Evolutionary conservation across 1,139 yeast species (phyloP).

Genomic region (Eremothecium gossypii): DNA sequence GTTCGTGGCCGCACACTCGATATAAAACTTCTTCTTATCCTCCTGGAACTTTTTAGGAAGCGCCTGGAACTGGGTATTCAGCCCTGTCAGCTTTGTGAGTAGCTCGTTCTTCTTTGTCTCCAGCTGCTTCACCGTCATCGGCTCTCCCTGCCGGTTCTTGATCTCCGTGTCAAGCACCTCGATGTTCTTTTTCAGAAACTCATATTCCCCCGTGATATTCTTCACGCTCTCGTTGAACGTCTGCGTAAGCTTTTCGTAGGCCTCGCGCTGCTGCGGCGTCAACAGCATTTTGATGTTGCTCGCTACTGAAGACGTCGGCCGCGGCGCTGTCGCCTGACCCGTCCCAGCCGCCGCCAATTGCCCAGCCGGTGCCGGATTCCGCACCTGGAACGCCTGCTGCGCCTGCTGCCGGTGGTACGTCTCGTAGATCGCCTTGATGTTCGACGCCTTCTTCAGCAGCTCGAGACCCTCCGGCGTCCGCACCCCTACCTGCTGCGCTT

Average conservation of each 20-base stretch:
- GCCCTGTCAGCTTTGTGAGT: constrained; percentile 19
- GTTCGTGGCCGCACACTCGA: constrained; percentile 30
- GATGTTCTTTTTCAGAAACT: constrained; percentile 26
- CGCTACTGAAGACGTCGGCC: constrained; percentile 7
- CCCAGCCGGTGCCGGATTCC: constrained; percentile 1
- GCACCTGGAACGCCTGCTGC: constrained; percentile 11
- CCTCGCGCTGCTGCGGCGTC: constrained; percentile 28
- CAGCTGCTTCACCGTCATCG: constrained; percentile 22
- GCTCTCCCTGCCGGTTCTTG: constrained; percentile 20
- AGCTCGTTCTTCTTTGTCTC: constrained; percentile 25
- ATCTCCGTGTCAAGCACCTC: constrained; percentile 25
- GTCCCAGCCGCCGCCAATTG: constrained; percentile 14
- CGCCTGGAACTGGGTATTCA: constrained; percentile 20
- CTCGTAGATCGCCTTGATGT: constrained; percentile 35
- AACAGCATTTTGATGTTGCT: constrained; percentile 20
- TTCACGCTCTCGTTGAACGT: constrained; percentile 29
- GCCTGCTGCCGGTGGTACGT: constrained; percentile 25
- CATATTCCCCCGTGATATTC: constrained; percentile 26
- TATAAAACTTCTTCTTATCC: constrained; percentile 26
- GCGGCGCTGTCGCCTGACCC: not conserved
- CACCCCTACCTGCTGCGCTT: constrained; percentile 47
- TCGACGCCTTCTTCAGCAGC: constrained; percentile 59
- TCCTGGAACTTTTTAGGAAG: constrained; percentile 25
- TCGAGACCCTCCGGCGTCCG: constrained; percentile 64
- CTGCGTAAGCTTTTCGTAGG: constrained; percentile 24